These are phyloP conservation scores for Mucor irregularis DNA, from an alignment of 371 early-diverging fungal genomes.

Conservation along the genomic window DNA sequence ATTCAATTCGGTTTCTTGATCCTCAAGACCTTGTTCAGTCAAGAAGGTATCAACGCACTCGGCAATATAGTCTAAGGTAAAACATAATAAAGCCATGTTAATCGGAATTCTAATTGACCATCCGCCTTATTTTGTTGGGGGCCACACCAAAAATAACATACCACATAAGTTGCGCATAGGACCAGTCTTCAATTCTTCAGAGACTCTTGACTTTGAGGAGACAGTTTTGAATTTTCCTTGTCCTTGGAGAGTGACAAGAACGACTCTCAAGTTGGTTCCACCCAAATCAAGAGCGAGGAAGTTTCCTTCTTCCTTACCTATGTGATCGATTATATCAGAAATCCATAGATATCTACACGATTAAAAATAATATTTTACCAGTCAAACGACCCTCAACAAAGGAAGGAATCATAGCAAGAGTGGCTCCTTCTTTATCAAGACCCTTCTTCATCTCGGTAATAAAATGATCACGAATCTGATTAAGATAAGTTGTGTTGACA, in stretches of 20 bases:
- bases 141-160: conserved; percentile 16
- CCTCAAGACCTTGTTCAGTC: conserved; percentile 52
- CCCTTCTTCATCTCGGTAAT: conserved; percentile 76
- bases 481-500: conserved; percentile 56
- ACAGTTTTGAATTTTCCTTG: conserved; percentile 61
- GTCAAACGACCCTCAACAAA: conserved; percentile 62
- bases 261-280: conserved; percentile 93
- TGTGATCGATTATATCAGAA: too few species aligned
- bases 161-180: conserved; percentile 53
- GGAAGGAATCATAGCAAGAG: conserved; percentile 81
- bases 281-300: conserved; percentile 94
- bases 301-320: conserved; percentile 71
- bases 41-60: conserved; percentile 83
- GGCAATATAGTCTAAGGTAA: conserved; percentile 68
- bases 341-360: too few species aligned
- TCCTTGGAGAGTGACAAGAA: conserved; percentile 83
- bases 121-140: conserved; percentile 3
- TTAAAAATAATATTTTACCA: conserved; percentile 23
- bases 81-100: conserved; percentile 12
- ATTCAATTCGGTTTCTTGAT: conserved; percentile 44
- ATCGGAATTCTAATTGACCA: conserved; percentile 18
- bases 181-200: conserved; percentile 77
- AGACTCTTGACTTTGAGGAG: conserved; percentile 80
- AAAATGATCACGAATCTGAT: conserved; percentile 67
- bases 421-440: conserved; percentile 60